These are phyloP conservation scores for Alloteropsis angusta DNA, from an alignment of 202 grass and related monocot species.

Conservation along the genomic window DNA sequence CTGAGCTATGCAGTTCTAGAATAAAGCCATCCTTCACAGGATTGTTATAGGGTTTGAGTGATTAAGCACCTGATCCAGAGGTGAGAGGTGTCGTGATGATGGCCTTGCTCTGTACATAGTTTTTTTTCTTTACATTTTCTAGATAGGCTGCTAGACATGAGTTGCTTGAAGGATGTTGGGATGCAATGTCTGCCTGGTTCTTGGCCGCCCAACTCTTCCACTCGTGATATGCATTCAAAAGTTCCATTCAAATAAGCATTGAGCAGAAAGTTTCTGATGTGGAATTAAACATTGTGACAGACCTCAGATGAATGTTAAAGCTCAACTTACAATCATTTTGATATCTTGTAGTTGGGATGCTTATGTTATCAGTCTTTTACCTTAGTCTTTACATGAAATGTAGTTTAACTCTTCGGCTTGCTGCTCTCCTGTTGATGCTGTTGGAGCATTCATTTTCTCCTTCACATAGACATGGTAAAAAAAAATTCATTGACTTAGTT, in stretches of 20 bases:
- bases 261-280: conserved; percentile 15
- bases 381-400: not conserved
- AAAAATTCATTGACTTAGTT: not conserved
- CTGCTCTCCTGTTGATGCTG: not conserved
- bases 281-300: conserved; percentile 26
- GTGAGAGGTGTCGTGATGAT: conserved; percentile 38
- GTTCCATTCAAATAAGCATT: conserved; percentile 39
- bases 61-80: conserved; percentile 1
- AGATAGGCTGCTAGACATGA: conserved; percentile 37
- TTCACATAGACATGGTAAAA: not conserved
- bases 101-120: conserved; percentile 43
- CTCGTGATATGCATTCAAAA: conserved; percentile 42
- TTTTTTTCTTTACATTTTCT: conserved; percentile 8
- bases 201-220: conserved; percentile 29
- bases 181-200: conserved; percentile 24
- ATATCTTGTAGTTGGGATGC: conserved; percentile 6
- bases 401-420: not conserved
- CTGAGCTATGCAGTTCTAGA: conserved; percentile 24
- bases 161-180: conserved; percentile 33
- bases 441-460: not conserved
- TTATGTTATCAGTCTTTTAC: not conserved
- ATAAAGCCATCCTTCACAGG: conserved; percentile 41
- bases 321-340: not conserved
- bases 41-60: conserved; percentile 11
- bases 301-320: conserved; percentile 10